phyloP scores from a whole-genome alignment of 208 protist genomes.

The Crithidia sp. region DNA sequence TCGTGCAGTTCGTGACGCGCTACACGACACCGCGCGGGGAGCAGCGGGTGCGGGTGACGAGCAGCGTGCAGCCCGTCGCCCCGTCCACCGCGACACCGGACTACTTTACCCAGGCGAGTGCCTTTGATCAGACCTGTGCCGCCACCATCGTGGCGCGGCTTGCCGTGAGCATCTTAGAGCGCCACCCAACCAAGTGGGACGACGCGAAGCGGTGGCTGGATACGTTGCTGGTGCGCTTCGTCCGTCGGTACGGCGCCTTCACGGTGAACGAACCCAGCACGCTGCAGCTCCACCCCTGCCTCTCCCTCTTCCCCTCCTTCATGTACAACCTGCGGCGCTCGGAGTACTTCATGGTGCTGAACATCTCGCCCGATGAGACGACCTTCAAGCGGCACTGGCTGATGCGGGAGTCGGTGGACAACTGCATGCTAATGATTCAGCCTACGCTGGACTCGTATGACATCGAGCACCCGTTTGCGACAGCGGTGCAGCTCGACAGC shows the following conservation, averaged over 20 bases:
- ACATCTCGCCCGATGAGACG: constrained; percentile 98
- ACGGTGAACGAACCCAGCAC: constrained; percentile 83
- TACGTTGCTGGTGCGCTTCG: constrained; percentile 96
- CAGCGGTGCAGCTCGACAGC: constrained; percentile 94
- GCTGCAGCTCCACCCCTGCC: constrained; percentile 87
- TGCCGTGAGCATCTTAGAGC: constrained; percentile 73
- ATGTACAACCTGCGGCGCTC: constrained; percentile 99
- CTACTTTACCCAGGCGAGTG: constrained; percentile 51
- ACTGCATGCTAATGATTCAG: constrained; percentile 98
- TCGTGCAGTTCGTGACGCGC: constrained; percentile 94
- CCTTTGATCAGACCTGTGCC: constrained; percentile 97
- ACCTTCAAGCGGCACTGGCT: constrained; percentile 97
- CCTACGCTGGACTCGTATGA: constrained; percentile 97
- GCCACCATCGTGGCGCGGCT: constrained; percentile 79
- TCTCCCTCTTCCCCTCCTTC: constrained; percentile 98
- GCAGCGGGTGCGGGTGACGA: constrained; percentile 90
- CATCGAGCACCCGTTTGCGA: constrained; percentile 76
- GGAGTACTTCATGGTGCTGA: constrained; percentile 97
- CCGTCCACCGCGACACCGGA: constrained; percentile 38
- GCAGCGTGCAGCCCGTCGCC: constrained; percentile 69
- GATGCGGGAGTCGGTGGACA: constrained; percentile 94
- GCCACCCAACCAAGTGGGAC: constrained; percentile 73
- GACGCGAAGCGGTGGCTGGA: constrained; percentile 98
- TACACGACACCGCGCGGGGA: constrained; percentile 90
- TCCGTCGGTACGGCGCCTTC: constrained; percentile 95